phyloP scores from a whole-genome alignment of 2,329 filamentous ascomycete species.

The Pestalotiopsis sp. region DNA sequence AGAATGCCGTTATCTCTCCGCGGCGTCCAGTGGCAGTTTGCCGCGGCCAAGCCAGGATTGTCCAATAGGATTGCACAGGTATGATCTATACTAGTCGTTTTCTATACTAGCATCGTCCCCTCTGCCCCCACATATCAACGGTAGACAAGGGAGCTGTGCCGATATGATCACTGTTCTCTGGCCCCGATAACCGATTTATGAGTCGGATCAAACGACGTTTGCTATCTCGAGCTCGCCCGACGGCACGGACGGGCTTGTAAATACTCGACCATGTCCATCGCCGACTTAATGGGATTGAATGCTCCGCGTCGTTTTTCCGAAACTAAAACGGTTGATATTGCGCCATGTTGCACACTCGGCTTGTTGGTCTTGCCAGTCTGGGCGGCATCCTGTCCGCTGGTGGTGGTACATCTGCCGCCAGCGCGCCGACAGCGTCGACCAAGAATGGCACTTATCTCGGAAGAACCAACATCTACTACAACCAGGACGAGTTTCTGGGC shows the following conservation, averaged over 20 bases:
- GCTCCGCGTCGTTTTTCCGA: not conserved
- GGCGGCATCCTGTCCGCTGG: not conserved
- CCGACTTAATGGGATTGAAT: not conserved
- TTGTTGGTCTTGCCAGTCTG: not conserved
- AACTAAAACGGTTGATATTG: not conserved
- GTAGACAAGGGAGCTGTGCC: not conserved
- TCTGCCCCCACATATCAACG: not conserved
- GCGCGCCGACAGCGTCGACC: constrained; percentile 21
- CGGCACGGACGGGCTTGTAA: not conserved
- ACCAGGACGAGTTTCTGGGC: constrained; percentile 42
- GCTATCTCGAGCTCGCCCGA: not conserved
- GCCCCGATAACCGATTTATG: not conserved
- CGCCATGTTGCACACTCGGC: not conserved
- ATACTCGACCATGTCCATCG: not conserved
- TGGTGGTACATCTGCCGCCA: not conserved
- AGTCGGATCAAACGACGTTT: not conserved
- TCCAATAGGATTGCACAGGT: not conserved
- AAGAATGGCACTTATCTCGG: constrained; percentile 36
- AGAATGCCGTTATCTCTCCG: not conserved
- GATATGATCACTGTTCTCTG: not conserved
- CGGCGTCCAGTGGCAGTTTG: not conserved
- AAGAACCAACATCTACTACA: constrained; percentile 30
- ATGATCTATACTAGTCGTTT: not conserved
- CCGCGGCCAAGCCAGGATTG: not conserved
- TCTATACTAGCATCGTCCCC: not conserved